A percentile compares a stretch with the other conserved stretches of the same genome.
phyloP scores from a whole-genome alignment of 371 early-diverging fungal genomes.

The Mortierella sp. region DNA sequence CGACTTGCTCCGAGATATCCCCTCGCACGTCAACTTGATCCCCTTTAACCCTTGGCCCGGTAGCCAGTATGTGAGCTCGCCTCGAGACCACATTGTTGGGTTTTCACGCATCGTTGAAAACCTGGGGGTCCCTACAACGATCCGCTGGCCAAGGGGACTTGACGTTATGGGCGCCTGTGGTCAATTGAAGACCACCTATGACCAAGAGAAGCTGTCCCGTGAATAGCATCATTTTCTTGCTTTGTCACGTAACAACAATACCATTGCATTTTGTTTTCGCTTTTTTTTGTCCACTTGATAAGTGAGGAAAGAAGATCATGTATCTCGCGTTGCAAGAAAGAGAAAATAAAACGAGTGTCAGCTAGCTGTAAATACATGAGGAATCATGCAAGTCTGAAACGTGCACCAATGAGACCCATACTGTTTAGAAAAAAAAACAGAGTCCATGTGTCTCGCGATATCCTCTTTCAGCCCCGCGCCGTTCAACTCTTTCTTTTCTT shows the following conservation, averaged over 20 bases:
- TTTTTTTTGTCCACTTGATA: too few species aligned
- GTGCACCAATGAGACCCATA: not conserved
- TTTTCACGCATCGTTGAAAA: slow-evolving; percentile 66
- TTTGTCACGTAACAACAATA: not conserved
- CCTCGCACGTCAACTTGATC: slow-evolving; percentile 90
- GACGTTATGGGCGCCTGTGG: slow-evolving; percentile 87
- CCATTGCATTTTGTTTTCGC: too few species aligned
- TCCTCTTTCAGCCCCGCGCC: not conserved
- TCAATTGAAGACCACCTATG: slow-evolving; percentile 62
- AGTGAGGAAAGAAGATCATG: not conserved
- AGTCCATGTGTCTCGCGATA: not conserved
- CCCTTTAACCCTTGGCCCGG: slow-evolving; percentile 91
- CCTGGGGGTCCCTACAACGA: slow-evolving; percentile 67
- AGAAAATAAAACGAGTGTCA: not conserved
- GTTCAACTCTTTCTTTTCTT: not conserved
- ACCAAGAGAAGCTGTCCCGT: slow-evolving; percentile 2
- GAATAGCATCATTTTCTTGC: not conserved
- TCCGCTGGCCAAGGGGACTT: slow-evolving; percentile 71
- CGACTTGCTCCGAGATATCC: slow-evolving; percentile 71
- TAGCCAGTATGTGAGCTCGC: slow-evolving; percentile 68
- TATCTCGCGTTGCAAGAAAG: not conserved
- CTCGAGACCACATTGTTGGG: slow-evolving; percentile 64
- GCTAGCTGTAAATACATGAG: not conserved
- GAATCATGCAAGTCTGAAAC: not conserved
- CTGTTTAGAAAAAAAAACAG: not conserved